phyloP scores from a whole-genome alignment of 2,329 filamentous ascomycete species.

The Cucurbitaria berberidis region DNA sequence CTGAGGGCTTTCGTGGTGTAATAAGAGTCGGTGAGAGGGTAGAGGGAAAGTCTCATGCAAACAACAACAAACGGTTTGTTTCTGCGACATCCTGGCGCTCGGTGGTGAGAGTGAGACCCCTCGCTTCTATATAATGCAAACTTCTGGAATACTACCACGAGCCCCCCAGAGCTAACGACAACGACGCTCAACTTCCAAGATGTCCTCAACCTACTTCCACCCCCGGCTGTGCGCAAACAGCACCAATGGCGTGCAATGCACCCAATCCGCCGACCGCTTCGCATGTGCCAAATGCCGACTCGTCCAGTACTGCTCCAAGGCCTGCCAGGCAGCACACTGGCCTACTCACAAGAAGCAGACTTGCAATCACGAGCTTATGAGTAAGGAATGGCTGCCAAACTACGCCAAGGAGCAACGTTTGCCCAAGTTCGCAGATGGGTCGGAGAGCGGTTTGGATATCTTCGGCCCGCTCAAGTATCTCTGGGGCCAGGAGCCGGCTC shows the following conservation, averaged over 20 bases:
- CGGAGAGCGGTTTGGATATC: neutral
- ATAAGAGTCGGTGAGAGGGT: too few species aligned
- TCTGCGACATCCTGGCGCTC: neutral
- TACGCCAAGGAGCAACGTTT: slow-evolving; percentile 33
- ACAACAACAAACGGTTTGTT: too few species aligned
- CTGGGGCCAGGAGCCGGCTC: slow-evolving; percentile 52
- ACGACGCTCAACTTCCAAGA: neutral
- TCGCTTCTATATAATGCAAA: neutral
- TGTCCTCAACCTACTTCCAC: neutral
- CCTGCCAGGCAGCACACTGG: slow-evolving; percentile 8
- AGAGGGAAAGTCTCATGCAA: too few species aligned
- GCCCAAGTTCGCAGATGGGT: slow-evolving; percentile 29
- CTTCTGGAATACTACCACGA: neutral
- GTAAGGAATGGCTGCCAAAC: slow-evolving; percentile 27
- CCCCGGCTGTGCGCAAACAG: neutral
- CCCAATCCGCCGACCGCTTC: neutral
- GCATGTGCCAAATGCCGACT: neutral
- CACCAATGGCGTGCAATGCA: neutral
- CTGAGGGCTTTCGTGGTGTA: too few species aligned
- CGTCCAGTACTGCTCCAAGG: slow-evolving; percentile 9
- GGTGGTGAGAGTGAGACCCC: neutral
- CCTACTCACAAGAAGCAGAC: neutral
- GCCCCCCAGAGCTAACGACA: neutral
- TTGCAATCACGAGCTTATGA: slow-evolving; percentile 3
- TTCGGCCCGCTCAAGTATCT: slow-evolving; percentile 22